Evolutionary conservation across 768 basidiomycete genomes (phyloP).

Genomic region (Hygrophoropsis aurantiaca): DNA sequence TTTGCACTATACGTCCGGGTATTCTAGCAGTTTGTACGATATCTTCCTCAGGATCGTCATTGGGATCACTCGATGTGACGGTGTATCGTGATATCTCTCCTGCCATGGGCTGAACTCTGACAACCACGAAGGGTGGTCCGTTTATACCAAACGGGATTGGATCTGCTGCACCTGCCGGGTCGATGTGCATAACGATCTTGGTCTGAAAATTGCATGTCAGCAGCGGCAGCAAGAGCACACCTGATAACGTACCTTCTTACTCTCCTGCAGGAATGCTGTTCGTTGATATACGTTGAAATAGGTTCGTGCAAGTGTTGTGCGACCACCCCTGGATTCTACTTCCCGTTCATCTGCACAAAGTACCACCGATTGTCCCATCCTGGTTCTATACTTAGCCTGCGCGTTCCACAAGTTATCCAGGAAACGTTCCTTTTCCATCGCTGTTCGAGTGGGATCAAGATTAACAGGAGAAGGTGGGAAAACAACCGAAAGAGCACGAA

Average conservation of each 20-base stretch:
- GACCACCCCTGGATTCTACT: conserved; percentile 66
- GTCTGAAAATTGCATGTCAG: too few relatives aligned
- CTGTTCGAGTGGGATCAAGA: conserved; percentile 63
- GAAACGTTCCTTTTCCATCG: conserved; percentile 76
- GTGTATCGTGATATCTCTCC: conserved; percentile 81
- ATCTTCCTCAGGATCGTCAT: conserved; percentile 76
- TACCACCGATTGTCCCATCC: conserved; percentile 70
- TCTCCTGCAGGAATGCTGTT: conserved; percentile 73
- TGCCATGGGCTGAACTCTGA: conserved; percentile 80
- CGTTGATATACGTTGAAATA: conserved; percentile 90
- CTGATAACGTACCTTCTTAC: conserved; percentile 62
- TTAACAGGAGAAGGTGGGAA: conserved; percentile 68
- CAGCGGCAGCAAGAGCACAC: conserved; percentile 3
- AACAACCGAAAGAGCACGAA: conserved; percentile 77
- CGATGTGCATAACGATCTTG: conserved; percentile 87
- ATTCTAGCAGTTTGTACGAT: conserved; percentile 77
- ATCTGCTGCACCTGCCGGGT: conserved; percentile 72
- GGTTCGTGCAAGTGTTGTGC: conserved; percentile 67
- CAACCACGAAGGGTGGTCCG: conserved; percentile 73
- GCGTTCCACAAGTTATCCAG: conserved; percentile 87
- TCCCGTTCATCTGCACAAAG: conserved; percentile 71
- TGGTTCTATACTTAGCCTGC: conserved; percentile 79
- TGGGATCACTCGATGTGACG: conserved; percentile 71
- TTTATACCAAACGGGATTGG: conserved; percentile 73
- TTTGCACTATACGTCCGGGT: conserved; percentile 74